Percentiles rank a stretch among this genome's conserved stretches.
phyloP scores from a whole-genome alignment of 2,329 filamentous ascomycete genomes.

The Aspergillus sp. region DNA sequence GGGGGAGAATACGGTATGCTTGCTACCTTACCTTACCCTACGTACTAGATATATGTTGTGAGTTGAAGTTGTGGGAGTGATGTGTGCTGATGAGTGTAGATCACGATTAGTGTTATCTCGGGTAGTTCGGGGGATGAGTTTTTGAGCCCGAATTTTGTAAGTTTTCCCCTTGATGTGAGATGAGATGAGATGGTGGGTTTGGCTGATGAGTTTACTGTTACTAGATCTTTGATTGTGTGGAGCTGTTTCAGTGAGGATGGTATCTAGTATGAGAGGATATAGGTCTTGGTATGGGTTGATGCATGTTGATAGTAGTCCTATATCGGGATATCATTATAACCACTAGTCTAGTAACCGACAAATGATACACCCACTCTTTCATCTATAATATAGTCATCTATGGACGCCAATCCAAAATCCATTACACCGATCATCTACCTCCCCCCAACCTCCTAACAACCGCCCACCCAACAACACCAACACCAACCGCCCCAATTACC shows the following conservation, averaged over 20 bases:
- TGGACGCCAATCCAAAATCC: no score
- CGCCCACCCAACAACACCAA: slow-evolving; percentile 6
- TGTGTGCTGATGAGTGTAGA: slow-evolving; percentile 22
- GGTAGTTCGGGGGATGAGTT: slow-evolving; percentile 59
- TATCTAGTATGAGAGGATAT: no score
- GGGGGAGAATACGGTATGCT: slow-evolving; percentile 58
- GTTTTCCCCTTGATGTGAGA: slow-evolving; percentile 7
- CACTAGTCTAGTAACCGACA: no score
- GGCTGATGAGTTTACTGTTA: background rate
- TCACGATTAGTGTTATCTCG: slow-evolving; percentile 61
- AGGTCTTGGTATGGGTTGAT: no score
- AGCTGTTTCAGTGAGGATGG: slow-evolving; percentile 30
- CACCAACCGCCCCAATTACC: slow-evolving; percentile 2
- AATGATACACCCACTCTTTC: background rate
- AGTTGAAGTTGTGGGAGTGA: no score
- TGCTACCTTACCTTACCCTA: background rate
- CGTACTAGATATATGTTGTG: no score
- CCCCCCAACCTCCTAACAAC: slow-evolving; percentile 8
- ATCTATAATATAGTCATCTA: background rate
- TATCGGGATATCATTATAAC: no score
- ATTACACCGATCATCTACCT: background rate
- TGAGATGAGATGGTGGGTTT: no score
- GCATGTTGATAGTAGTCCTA: no score
- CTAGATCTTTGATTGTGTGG: slow-evolving; percentile 34
- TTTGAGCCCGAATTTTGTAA: slow-evolving; percentile 58